Evolutionary conservation across 441 rosid species (phyloP).

Genomic region (Mallotus japonicus): DNA sequence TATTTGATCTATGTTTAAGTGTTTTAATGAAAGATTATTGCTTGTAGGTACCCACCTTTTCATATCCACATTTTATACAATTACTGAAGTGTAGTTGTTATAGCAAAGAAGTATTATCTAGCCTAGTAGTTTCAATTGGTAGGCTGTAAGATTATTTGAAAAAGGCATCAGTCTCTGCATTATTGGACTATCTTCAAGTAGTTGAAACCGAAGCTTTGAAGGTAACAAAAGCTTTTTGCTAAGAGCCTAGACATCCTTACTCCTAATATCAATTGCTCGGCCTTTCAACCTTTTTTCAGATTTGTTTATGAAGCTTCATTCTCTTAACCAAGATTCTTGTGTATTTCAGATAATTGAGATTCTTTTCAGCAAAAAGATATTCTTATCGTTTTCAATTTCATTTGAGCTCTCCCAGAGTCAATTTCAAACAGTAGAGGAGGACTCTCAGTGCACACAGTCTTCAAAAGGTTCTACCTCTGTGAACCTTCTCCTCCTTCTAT

Average conservation of each 20-base stretch:
- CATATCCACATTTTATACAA: conserved; percentile 78
- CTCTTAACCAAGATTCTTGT: conserved; percentile 11
- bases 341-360: conserved; percentile 70
- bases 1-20: conserved; percentile 16
- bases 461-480: no score
- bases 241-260: background rate
- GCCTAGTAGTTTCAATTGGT: conserved; percentile 85
- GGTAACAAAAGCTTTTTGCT: conserved; percentile 39
- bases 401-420: background rate
- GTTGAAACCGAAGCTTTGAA: conserved; percentile 60
- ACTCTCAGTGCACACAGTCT: no score
- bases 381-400: conserved; percentile 1
- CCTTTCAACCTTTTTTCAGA: no score
- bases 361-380: conserved; percentile 63
- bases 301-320: conserved; percentile 2
- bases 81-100: conserved; percentile 61
- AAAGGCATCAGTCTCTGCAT: conserved; percentile 67
- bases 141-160: conserved; percentile 90
- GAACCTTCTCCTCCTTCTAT: no score
- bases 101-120: conserved; percentile 69
- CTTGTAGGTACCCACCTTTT: conserved; percentile 77
- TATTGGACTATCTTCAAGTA: conserved; percentile 65
- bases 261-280: no score
- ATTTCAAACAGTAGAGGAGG: no score
- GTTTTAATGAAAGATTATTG: conserved; percentile 19